Evolutionary conservation across 2,329 filamentous ascomycete genomes (phyloP), one percentile per base, ranked within the genome.

Genomic region (Exophiala spinifera): DNA sequence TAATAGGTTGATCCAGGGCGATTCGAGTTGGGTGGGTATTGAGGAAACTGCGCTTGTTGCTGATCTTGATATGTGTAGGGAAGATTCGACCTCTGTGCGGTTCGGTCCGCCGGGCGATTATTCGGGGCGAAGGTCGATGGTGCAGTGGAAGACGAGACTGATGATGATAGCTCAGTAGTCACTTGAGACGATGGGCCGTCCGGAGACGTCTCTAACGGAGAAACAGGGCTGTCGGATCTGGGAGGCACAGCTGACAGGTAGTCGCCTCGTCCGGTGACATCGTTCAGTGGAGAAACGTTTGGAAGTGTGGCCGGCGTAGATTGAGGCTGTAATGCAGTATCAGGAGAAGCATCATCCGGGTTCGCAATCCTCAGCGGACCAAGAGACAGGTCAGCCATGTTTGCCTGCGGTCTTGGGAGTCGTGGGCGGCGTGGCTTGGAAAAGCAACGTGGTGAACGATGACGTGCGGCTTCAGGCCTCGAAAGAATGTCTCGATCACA

Each of bases 301-400:
- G 52, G 56, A 45, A 56, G 56, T n/a, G 34, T 36, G 25, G 53
- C 45, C 23, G 49, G 33, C 28, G 58, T 17, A 34, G 65, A 55
- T 20, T 62, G 56, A 46, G 45, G 57, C 51, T 61, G 66, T 49
- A 49, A 65, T 57, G 53, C 66, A 51, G 66, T 61, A 59, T 62
- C 51, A 53, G 63, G 55, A 57, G 76, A 76, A 57, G 82, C 80
- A 74, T 94, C 85, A 75, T 96, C 91, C 51, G 92, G 92, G 72
- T 97, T 99, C 66, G 94, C 92, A 72, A 99, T 97, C 71, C 92
- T 89, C 73, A 99, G 79, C 67, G 92, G 92, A 68, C 94, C 94
- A 67, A 97, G 81, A 68, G 90, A 89, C 76, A 91, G 88, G 69
- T 64, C 62, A 45, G 61, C 59, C 61, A 62, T 57, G 28, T 6